Evolutionary conservation across 2,329 filamentous ascomycete genomes (phyloP), one percentile per base, ranked within the genome.

Genomic region (Saccharata proteae): DNA sequence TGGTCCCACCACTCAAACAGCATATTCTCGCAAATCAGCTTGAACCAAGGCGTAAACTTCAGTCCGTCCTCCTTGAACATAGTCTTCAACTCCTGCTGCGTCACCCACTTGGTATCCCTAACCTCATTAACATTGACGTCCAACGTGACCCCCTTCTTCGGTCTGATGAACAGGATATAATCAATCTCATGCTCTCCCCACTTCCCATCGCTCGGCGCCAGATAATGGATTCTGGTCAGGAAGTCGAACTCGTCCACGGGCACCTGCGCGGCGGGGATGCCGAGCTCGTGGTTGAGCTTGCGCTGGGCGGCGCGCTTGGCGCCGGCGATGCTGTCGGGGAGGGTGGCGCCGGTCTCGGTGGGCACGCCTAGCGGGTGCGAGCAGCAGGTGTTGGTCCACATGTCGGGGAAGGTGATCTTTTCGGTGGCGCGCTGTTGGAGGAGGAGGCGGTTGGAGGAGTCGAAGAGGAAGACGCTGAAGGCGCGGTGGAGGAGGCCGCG

Each of bases 331-430:
- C 86, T 80, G 42, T 83, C 80, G 29, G 77, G 69, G 25, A 98
- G 67, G 43, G 79, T 80, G 18, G 76, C 71, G 40, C 90, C 90
- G 16, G 84, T 93, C 72, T 98, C 90, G 42, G 80, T 79, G 6
- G 90, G 81, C 43, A 94, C 80, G 34, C 83, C 82, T 38, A 98
- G 71, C 4, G 90, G 90, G 59, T 98, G 90, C 22, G 90, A 98
- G 68, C 90, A 98, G 71, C 90, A 98, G 18, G 90, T 98, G 63
- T 98, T 98, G 41, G 90, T 98, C 90, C 90, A 98, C 79, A 94
- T 86, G 55, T 93, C 84, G n/a, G 90, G 88, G 63, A 98, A 98
- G 5, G 90, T 98, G 53, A 98, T 98, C 68, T 98, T 98, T 65
- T 96, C 88, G 23, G 77, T 66, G 16, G 90, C 90, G 44, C 90